Conservation (phyloP, 2,329 filamentous ascomycete genomes). For the Gyromitra esculenta region DNA sequence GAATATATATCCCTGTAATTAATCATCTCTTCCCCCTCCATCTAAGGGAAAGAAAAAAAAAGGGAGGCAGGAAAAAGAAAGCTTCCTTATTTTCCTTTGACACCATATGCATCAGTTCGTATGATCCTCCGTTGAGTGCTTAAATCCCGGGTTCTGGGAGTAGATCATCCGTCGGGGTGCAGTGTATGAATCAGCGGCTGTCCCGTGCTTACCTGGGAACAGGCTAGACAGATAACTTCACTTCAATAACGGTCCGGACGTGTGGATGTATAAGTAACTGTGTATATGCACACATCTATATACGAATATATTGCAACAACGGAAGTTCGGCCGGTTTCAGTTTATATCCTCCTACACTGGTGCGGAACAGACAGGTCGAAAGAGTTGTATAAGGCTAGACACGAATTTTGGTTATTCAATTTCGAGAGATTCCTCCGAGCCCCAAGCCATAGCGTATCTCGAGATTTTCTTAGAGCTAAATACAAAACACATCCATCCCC, state of each 20-base stretch:
- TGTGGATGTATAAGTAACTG: no score
- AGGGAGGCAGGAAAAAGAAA: no score
- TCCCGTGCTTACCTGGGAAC: constrained; percentile 1
- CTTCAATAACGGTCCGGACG: not conserved
- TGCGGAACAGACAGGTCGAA: not conserved
- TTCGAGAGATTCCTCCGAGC: not conserved
- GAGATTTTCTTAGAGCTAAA: not conserved
- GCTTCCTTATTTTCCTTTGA: not conserved
- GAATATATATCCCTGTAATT: no score
- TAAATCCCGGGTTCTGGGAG: constrained; percentile 2
- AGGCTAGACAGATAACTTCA: not conserved
- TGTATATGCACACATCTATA: no score
- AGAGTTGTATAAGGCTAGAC: not conserved
- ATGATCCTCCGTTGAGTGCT: constrained; percentile 4
- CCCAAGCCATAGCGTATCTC: not conserved
- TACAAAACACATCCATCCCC: not conserved
- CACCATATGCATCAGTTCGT: not conserved
- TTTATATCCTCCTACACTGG: not conserved
- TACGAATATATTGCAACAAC: not conserved
- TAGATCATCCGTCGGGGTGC: constrained; percentile 4
- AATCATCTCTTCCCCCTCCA: no score
- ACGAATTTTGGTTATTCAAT: not conserved
- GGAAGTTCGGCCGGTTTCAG: not conserved
- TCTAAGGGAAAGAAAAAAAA: not conserved
- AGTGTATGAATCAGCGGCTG: not conserved